phyloP scores from a whole-genome alignment of 306 rosid species.

The Amphicarpaea edgeworthii region DNA sequence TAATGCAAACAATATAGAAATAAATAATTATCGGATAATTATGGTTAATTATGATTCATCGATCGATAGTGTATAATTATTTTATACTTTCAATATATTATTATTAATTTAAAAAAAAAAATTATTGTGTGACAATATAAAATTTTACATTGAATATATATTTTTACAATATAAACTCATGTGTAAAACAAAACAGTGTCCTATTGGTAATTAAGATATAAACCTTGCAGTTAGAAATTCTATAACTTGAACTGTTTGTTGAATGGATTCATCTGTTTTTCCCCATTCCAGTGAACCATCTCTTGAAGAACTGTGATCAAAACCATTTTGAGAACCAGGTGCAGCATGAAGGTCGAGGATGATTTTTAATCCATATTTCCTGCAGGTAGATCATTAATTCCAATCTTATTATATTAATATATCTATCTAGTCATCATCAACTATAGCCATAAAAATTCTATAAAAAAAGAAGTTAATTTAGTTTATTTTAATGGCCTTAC shows the following conservation, averaged over 20 bases:
- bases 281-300: slow-evolving; percentile 85
- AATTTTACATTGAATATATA: no score
- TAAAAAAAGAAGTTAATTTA: no score
- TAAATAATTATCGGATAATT: no score
- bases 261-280: slow-evolving; percentile 60
- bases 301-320: slow-evolving; percentile 69
- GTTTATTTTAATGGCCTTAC: no score
- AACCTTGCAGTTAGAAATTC: slow-evolving; percentile 80
- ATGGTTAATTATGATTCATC: no score
- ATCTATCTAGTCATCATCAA: background rate
- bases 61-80: no score
- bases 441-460: no score
- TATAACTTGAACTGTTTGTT: slow-evolving; percentile 67
- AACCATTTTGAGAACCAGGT: slow-evolving; percentile 79
- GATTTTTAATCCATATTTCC: slow-evolving; percentile 74
- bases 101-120: no score
- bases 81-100: no score
- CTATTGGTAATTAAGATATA: background rate
- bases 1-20: background rate
- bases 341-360: slow-evolving; percentile 89
- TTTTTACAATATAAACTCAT: no score
- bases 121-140: no score
- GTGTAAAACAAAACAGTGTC: no score
- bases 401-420: background rate
- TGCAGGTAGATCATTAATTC: slow-evolving; percentile 11